Evolutionary conservation across 2,329 filamentous ascomycete genomes (phyloP).

Genomic region (Cytospora piceae): DNA sequence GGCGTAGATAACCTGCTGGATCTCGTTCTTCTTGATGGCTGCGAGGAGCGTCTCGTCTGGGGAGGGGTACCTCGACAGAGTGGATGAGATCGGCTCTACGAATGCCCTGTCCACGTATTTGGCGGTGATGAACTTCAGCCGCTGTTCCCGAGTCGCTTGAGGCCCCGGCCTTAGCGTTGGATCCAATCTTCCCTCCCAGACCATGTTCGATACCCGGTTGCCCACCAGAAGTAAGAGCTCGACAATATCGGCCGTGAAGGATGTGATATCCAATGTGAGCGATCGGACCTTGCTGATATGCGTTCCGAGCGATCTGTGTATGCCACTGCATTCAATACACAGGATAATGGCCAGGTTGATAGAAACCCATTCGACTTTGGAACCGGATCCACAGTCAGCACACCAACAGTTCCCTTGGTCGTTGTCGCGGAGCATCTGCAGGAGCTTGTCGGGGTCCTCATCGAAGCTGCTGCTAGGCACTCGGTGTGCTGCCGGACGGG

Average conservation of each 20-base stretch:
- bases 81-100: slow-evolving; percentile 76
- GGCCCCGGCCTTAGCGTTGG: slow-evolving; percentile 71
- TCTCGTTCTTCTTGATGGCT: slow-evolving; percentile 94
- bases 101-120: slow-evolving; percentile 89
- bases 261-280: slow-evolving; percentile 91
- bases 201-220: slow-evolving; percentile 92
- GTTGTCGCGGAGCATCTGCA: slow-evolving; percentile 84
- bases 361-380: slow-evolving; percentile 98
- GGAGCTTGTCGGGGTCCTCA: slow-evolving; percentile 80
- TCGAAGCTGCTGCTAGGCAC: slow-evolving; percentile 68
- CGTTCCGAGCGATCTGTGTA: slow-evolving; percentile 92
- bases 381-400: slow-evolving; percentile 88
- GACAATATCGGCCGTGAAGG: slow-evolving; percentile 95
- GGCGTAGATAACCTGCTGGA: slow-evolving; percentile 89
- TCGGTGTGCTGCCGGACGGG: slow-evolving; percentile 67
- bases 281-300: slow-evolving; percentile 98
- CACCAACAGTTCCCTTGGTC: slow-evolving; percentile 94
- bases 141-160: slow-evolving; percentile 83
- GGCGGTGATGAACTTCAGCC: slow-evolving; percentile 90
- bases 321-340: slow-evolving; percentile 97
- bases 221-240: slow-evolving; percentile 90
- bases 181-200: slow-evolving; percentile 91
- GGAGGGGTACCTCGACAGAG: slow-evolving; percentile 74
- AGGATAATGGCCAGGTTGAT: slow-evolving; percentile 96
- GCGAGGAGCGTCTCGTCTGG: slow-evolving; percentile 88